Evolutionary conservation across 768 basidiomycete species (phyloP).

Genomic region (Tricholoma matsutake): DNA sequence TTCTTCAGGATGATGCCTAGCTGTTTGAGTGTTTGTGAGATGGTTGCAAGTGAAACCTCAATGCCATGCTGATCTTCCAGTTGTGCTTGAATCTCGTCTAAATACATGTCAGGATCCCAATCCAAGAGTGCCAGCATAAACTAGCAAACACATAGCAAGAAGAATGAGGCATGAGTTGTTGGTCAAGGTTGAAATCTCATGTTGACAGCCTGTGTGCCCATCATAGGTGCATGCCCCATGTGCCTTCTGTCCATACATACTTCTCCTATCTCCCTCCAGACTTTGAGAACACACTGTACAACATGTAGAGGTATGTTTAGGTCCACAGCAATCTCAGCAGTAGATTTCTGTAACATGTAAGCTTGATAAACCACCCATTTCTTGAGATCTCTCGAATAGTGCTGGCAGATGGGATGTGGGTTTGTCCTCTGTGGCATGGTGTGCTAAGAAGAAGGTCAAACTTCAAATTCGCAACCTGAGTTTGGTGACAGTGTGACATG

Average conservation of each 20-base stretch:
- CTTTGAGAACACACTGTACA: not conserved
- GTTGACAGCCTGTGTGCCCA: not conserved
- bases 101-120: not conserved
- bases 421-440: not conserved
- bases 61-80: too few species aligned
- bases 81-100: too few species aligned
- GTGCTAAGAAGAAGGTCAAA: too few species aligned
- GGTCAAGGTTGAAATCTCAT: not conserved
- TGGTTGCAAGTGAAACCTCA: not conserved
- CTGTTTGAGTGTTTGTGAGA: too few species aligned
- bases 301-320: not conserved
- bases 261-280: not conserved
- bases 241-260: not conserved
- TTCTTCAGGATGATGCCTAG: too few species aligned
- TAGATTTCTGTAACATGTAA: not conserved
- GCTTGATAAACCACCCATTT: too few species aligned
- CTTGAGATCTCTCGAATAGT: not conserved
- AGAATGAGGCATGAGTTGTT: too few species aligned
- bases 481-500: too few species aligned
- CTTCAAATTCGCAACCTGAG: too few species aligned
- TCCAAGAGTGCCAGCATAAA: not conserved
- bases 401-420: not conserved
- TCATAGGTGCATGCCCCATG: not conserved
- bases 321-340: not conserved
- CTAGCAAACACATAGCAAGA: too few species aligned